Evolutionary conservation across 129 eudicot genomes (phyloP).

Genomic region (Scalesia atractyloides): DNA sequence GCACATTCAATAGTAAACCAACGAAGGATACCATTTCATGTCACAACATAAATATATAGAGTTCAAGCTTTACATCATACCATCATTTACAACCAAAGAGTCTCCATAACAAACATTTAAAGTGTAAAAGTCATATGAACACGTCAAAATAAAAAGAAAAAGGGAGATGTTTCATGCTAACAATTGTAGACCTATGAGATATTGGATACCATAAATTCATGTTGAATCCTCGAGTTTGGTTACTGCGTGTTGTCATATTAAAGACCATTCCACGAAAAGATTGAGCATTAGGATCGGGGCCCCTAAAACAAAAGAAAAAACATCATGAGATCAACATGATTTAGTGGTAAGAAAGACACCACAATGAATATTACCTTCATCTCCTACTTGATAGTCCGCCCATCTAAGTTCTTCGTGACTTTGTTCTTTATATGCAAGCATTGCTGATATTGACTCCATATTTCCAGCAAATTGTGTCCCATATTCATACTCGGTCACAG

Average conservation of each 20-base stretch:
- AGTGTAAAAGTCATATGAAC: too few relatives aligned
- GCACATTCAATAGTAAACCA: too few relatives aligned
- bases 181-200: too few relatives aligned
- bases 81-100: too few relatives aligned
- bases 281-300: constrained; percentile 82
- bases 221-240: constrained; percentile 22
- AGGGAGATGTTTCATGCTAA: too few relatives aligned
- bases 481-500: constrained; percentile 53
- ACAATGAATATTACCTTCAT: constrained; percentile 59
- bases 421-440: constrained; percentile 83
- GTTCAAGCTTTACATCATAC: too few relatives aligned
- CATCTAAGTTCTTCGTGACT: constrained; percentile 96
- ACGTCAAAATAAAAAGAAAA: too few relatives aligned
- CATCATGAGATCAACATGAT: neutral
- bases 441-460: constrained; percentile 86
- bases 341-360: neutral
- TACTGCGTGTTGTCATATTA: constrained; percentile 43
- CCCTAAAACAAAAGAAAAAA: constrained; percentile 40
- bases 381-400: constrained; percentile 90
- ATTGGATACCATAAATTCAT: too few relatives aligned
- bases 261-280: constrained; percentile 57
- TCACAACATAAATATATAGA: too few relatives aligned
- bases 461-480: constrained; percentile 64
- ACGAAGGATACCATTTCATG: too few relatives aligned
- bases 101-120: too few relatives aligned